phyloP scores from a whole-genome alignment of 2,329 filamentous ascomycete genomes.

The Stemphylium lycopersici region DNA sequence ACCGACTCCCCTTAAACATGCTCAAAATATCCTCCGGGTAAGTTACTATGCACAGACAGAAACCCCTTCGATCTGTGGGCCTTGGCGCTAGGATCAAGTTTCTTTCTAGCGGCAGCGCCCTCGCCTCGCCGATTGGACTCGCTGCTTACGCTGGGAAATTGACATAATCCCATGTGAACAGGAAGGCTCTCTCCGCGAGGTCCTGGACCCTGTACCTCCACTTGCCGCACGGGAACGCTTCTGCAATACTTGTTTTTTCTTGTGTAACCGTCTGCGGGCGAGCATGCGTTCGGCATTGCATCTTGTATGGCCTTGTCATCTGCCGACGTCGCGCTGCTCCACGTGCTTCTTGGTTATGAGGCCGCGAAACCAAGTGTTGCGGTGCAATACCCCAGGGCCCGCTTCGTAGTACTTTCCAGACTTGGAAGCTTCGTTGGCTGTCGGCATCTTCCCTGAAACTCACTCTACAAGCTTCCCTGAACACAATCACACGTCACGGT shows the following conservation, averaged over 20 bases:
- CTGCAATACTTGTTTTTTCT: slow-evolving; percentile 3
- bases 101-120: slow-evolving; percentile 2
- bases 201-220: slow-evolving; percentile 2
- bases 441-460: neutral
- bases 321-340: neutral
- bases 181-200: neutral
- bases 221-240: neutral
- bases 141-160: neutral
- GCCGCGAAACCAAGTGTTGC: neutral
- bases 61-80: neutral
- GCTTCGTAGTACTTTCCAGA: neutral
- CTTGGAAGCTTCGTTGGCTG: neutral
- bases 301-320: neutral
- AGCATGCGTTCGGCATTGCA: no score
- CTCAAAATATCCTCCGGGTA: neutral
- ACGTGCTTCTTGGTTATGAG: neutral
- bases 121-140: slow-evolving; percentile 10
- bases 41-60: neutral
- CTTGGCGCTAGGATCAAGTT: neutral
- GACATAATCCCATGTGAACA: neutral
- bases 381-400: neutral
- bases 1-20: neutral
- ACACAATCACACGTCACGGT: neutral
- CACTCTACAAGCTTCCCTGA: neutral
- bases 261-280: neutral